Evolutionary conservation across 257 asterid genomes (phyloP).

Genomic region (Rhazya stricta): DNA sequence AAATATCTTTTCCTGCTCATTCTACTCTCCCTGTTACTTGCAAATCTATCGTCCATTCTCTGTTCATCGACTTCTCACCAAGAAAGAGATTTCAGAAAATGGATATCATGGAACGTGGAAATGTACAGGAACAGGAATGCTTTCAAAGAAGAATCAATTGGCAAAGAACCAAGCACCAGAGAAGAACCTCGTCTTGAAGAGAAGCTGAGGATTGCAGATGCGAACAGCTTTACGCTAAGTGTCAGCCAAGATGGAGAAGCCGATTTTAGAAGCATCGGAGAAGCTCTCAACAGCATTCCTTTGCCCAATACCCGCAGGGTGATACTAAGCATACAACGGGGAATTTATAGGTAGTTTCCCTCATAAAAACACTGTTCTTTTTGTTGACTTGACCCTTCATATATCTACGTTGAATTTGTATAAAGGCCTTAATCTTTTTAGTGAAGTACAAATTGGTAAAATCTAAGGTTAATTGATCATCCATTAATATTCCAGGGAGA

Average conservation of each 20-base stretch:
- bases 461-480: not conserved
- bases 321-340: slow-evolving; percentile 47
- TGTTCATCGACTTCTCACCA: not conserved
- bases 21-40: slow-evolving; percentile 21
- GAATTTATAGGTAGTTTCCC: slow-evolving; percentile 48
- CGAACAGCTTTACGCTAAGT: slow-evolving; percentile 24
- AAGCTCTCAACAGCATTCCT: slow-evolving; percentile 58
- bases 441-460: not conserved
- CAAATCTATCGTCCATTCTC: slow-evolving; percentile 10
- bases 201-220: slow-evolving; percentile 36
- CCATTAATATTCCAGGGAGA: slow-evolving; percentile 30
- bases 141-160: not conserved
- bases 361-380: too few relatives aligned
- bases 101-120: slow-evolving; percentile 41
- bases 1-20: slow-evolving; percentile 15
- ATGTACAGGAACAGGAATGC: slow-evolving; percentile 23
- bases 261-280: slow-evolving; percentile 51
- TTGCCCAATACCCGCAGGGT: slow-evolving; percentile 40
- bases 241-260: slow-evolving; percentile 46
- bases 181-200: slow-evolving; percentile 17
- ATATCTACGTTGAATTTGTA: too few relatives aligned
- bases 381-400: not conserved
- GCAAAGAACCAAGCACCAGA: not conserved
- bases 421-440: too few relatives aligned
- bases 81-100: slow-evolving; percentile 19